Evolutionary conservation across 2,329 filamentous ascomycete species (phyloP), one percentile per base, ranked within the genome.

Genomic region (Hymenoscyphus repandus): DNA sequence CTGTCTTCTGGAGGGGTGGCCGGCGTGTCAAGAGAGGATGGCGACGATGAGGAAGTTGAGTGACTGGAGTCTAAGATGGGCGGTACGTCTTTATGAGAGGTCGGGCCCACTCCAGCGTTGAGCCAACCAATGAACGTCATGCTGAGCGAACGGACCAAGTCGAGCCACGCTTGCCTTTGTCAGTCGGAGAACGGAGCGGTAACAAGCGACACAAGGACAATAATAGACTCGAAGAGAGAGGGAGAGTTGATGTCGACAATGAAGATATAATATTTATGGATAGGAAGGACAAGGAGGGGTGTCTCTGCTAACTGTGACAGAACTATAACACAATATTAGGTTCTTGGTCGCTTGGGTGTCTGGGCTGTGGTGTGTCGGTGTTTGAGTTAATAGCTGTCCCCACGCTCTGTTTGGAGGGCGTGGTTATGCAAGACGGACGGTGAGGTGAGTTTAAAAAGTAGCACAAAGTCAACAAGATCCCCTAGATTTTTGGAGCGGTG

Each of bases 31-130:
- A 41, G 37, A 12, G 43, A 48, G 4, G 37, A 15, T n/a, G 40
- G 49, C 15, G 50, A 37, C 18, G 52, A 30, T 20, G 51, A 43
- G 27, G 51, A 54, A 44, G 47, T 44, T 39, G 22, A 27, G 22
- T 27, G 44, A 38, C 33, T 38, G 33, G 15, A 41, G 48, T 48
- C 47, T 32, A 43, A 50, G 45, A 40, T 10, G 38, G 30, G 15
- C 32, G 39, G 38, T 34, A 38, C 43, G 40, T 15, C 37, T 47
- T 38, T 47, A 39, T 32, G 6, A 30, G 22, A 32, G 30, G 13
- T 30, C 32, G 33, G 20, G 15, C 4, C 17, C 22, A 7, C 22
- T 27, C 22, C 22, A 27, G 22, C 22, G 18, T 34, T 42, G 37
- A 42, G 27, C 31, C 42, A 45, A 45, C 18, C 17, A 27, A 43